Evolutionary conservation across 208 protist species (phyloP), one percentile per base, ranked within the genome.

Genomic region (Phytomonas francai): DNA sequence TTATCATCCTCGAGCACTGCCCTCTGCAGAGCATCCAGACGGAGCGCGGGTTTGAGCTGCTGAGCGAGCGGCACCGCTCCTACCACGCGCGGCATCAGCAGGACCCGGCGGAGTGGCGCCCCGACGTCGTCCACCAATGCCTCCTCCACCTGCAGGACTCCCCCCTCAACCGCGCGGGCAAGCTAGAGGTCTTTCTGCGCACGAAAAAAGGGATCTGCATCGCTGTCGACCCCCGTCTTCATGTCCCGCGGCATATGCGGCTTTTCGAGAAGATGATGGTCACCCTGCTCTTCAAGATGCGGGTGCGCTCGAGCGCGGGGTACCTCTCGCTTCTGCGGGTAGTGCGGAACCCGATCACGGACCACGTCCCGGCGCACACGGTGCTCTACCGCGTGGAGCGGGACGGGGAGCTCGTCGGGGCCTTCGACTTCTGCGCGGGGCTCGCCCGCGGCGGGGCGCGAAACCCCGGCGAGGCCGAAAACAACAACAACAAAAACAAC

Each of bases 251-350:
- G 45, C 99, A 99, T 25, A 98, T 98, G 76, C 90, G 97, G 28
- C 89, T 98, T 22, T 99, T 99, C 79, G 84, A 96, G 60, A 97
- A 97, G 67, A 94, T 99, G 73, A 99, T 99, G 97, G 97, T 99
- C 16, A 94, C 98, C 77, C 85, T 99, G 42, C 88, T 99, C 57
- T 97, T 99, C 81, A 99, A 99, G 81, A 90, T 99, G 54, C 98
- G 94, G 76, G 98, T 99, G 72, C 81, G 97, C 56, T 83, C 84
- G 58, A 85, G 89, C 36, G 76, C 80, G 28, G 88, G 88, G 59
- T 89, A 94, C 63, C 78, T 98, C 34, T 96, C 91, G 39, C 93
- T 99, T 12, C 79, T 99, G 65, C 98, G 98, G 42, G 93, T 99
- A 3, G 97, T 99, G 63, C 97, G 98, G 67, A 99, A 99, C 77